Evolutionary conservation across 2,329 filamentous ascomycete species (phyloP).

Genomic region (Stagonosporopsis chrysanthemi): DNA sequence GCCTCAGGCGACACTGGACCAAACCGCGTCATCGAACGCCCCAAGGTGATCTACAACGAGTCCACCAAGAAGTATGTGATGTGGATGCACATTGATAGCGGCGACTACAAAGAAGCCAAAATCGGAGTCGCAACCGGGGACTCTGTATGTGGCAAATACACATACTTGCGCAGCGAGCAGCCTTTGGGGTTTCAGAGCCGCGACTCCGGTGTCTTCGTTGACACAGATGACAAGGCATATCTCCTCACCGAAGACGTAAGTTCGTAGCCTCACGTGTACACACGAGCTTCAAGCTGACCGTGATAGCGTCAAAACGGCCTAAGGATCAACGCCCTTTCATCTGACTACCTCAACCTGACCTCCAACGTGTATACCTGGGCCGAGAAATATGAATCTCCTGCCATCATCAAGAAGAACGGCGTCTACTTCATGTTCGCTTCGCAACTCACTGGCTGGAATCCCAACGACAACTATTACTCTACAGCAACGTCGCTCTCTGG

Average conservation of each 20-base stretch:
- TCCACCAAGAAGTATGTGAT: conserved; percentile 71
- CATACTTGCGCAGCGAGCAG: conserved; percentile 56
- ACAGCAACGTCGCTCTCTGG: conserved; percentile 65
- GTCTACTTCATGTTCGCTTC: conserved; percentile 73
- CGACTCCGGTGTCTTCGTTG: conserved; percentile 68
- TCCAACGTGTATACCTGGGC: conserved; percentile 61
- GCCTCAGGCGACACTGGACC: conserved; percentile 66
- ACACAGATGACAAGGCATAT: conserved; percentile 68
- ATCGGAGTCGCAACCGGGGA: conserved; percentile 69
- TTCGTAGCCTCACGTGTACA: conserved; percentile 2
- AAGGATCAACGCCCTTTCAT: conserved; percentile 64
- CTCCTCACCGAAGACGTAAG: conserved; percentile 69
- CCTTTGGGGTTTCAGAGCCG: conserved; percentile 62
- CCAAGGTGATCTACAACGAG: conserved; percentile 73
- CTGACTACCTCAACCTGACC: conserved; percentile 63
- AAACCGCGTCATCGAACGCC: conserved; percentile 69
- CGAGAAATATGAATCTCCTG: conserved; percentile 67
- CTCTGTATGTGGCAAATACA: conserved; percentile 68
- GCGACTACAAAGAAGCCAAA: conserved; percentile 68
- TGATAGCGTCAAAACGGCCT: conserved; percentile 63
- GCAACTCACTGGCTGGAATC: conserved; percentile 56
- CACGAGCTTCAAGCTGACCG: conserved; percentile 2
- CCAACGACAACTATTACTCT: conserved; percentile 71
- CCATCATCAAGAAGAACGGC: conserved; percentile 66
- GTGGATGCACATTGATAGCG: conserved; percentile 72